Base-by-base conservation (phyloP, 768 basidiomycete genomes). In the Termitomyces sp. region DNA sequence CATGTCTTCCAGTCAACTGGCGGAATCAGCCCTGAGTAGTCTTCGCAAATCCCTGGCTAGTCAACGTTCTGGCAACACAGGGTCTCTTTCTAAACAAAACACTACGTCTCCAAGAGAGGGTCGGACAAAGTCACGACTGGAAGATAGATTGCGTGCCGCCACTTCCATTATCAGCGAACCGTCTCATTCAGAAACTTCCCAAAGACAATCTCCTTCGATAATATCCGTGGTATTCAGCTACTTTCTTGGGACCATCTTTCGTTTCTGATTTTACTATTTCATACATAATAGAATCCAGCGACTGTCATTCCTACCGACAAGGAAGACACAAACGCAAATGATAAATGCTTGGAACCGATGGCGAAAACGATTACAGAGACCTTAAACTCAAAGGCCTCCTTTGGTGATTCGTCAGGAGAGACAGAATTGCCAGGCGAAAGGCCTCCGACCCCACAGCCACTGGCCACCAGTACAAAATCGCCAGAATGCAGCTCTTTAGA, bases 91-190 rank as follows among this genome's bases (percentile, higher is more conserved):
- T 41, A 62, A 63, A 27, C 59, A 60, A 46, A 21, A 56, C 39
- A 41, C 50, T 21, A 54, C 55, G 42, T 60, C 65, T 25, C 48
- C 63, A 28, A 66, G 59, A 30, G 61, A 61, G 39, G 58, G 53
- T 19, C 61, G 58, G 39, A 58, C 76, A 45, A 86, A 88, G 65
- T 75, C 79, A 8, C 87, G 79, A 23, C 73, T 92, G 2, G 91
- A 92, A 70, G 90, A 92, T 56, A 77, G 91, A 44, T 73, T 92
- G n/a, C 80, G 85, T 44, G 85, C 88, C 41, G 80, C 73, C 28
- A 77, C 79, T 27, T 79, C 85, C 61, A 76, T 79, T 21, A 76
- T 79, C 51, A 81, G 79, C 19, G 88, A 90, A 19, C 72, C 76
- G 12, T 80, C 81, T 58, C 70, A 30, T 56, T 75, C 83, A 0